Evolutionary conservation across 2,329 filamentous ascomycete species (phyloP).

Genomic region (Aspergillus felis): DNA sequence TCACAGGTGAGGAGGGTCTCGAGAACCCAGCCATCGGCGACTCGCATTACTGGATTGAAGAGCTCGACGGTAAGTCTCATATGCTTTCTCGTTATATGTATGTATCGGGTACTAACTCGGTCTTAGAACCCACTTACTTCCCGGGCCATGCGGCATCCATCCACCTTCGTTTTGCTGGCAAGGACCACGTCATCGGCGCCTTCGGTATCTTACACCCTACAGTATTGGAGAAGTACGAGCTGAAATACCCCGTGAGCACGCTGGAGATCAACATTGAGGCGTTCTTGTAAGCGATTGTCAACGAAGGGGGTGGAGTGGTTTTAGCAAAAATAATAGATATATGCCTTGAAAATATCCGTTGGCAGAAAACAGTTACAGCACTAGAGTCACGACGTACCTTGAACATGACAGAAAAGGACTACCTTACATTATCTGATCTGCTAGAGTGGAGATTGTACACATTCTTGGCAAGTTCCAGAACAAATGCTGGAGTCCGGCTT

Average conservation of each 20-base stretch:
- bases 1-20: slow-evolving; percentile 69
- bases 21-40: slow-evolving; percentile 56
- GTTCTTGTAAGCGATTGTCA: slow-evolving; percentile 60
- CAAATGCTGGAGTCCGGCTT: neutral
- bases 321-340: slow-evolving; percentile 1
- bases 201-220: slow-evolving; percentile 93
- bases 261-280: slow-evolving; percentile 92
- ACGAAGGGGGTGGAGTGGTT: neutral
- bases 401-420: neutral
- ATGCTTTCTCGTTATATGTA: slow-evolving; percentile 1
- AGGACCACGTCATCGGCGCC: slow-evolving; percentile 74
- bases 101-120: neutral
- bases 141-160: slow-evolving; percentile 83
- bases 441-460: neutral
- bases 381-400: neutral
- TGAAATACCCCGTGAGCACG: slow-evolving; percentile 89
- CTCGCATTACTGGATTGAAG: slow-evolving; percentile 88
- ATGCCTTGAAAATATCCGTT: neutral
- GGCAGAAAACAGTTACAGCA: neutral
- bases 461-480: neutral
- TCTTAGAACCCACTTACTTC: slow-evolving; percentile 78
- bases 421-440: neutral
- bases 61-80: slow-evolving; percentile 64
- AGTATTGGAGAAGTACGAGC: slow-evolving; percentile 88
- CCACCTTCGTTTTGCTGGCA: slow-evolving; percentile 68